Conservation (phyloP, 176 grass and related monocot species). For the Ananas comosus region DNA sequence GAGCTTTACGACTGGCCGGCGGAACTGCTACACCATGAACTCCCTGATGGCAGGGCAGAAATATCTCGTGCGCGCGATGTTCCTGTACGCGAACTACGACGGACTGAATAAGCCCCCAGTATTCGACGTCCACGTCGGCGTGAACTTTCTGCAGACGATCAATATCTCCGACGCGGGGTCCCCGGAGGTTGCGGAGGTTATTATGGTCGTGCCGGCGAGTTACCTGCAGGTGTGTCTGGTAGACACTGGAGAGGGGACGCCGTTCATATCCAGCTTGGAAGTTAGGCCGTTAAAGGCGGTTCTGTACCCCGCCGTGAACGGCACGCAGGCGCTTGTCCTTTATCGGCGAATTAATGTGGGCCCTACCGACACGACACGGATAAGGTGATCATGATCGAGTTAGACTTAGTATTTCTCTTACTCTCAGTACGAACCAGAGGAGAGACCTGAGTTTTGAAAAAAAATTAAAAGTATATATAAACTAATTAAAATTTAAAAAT, state of each 20-base stretch:
- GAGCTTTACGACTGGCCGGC: slow-evolving; percentile 35
- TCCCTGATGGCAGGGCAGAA: neutral
- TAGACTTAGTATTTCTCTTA: no score
- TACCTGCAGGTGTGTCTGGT: slow-evolving; percentile 44
- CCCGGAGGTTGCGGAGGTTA: neutral
- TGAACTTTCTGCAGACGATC: slow-evolving; percentile 30
- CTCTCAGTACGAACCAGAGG: no score
- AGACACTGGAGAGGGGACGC: slow-evolving; percentile 40
- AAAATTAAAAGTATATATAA: no score
- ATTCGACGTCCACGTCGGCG: slow-evolving; percentile 15
- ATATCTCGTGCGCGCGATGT: neutral
- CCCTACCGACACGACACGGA: neutral
- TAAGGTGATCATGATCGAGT: slow-evolving; percentile 18
- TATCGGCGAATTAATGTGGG: slow-evolving; percentile 25
- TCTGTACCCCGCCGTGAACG: slow-evolving; percentile 19
- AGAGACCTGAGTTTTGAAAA: no score
- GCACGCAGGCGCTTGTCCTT: slow-evolving; percentile 20
- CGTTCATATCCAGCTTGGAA: slow-evolving; percentile 54
- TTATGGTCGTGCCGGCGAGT: slow-evolving; percentile 1
- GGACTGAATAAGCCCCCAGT: neutral
- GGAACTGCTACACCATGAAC: slow-evolving; percentile 9
- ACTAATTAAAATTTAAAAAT: no score
- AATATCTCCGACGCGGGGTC: slow-evolving; percentile 12
- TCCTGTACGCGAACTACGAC: slow-evolving; percentile 21
- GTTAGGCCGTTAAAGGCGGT: slow-evolving; percentile 35